Evolutionary conservation across 2,329 filamentous ascomycete genomes (phyloP).

Genomic region (Beauveria brongniartii): DNA sequence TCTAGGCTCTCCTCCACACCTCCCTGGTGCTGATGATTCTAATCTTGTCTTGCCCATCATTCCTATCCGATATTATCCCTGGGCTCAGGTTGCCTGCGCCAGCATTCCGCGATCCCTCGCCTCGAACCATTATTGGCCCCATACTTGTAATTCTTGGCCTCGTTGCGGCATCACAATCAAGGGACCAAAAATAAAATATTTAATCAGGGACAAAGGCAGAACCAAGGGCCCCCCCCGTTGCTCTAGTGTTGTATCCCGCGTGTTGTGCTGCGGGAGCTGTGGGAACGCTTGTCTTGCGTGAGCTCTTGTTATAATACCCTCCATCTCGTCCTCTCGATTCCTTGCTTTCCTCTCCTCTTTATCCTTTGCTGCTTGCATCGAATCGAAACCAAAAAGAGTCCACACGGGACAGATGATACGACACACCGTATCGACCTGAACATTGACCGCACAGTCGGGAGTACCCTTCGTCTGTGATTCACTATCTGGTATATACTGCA

Average conservation of each 20-base stretch:
- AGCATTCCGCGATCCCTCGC: slow-evolving; percentile 8
- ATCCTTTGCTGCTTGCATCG: slow-evolving; percentile 1
- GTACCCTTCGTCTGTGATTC: not conserved
- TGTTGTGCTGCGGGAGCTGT: not conserved
- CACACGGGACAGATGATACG: not conserved
- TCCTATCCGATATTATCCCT: slow-evolving; percentile 20
- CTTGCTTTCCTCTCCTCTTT: slow-evolving; percentile 1
- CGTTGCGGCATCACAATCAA: not conserved
- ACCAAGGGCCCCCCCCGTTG: not conserved
- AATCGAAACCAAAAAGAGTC: not conserved
- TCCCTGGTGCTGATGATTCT: not conserved
- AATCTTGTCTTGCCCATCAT: slow-evolving; percentile 29
- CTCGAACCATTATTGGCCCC: not conserved
- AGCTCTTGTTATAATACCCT: slow-evolving; percentile 7
- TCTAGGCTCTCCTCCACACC: not conserved
- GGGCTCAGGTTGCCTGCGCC: slow-evolving; percentile 1
- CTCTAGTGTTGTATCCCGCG: not conserved
- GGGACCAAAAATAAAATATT: not conserved
- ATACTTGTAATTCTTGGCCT: not conserved
- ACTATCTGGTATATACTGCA: slow-evolving; percentile 8
- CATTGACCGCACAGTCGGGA: not conserved
- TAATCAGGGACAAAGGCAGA: not conserved
- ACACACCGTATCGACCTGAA: not conserved
- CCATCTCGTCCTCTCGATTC: not conserved
- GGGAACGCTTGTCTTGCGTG: slow-evolving; percentile 1